Conservation (phyloP, 1,139 yeast species). For the Zygotorulaspora mrakii region DNA sequence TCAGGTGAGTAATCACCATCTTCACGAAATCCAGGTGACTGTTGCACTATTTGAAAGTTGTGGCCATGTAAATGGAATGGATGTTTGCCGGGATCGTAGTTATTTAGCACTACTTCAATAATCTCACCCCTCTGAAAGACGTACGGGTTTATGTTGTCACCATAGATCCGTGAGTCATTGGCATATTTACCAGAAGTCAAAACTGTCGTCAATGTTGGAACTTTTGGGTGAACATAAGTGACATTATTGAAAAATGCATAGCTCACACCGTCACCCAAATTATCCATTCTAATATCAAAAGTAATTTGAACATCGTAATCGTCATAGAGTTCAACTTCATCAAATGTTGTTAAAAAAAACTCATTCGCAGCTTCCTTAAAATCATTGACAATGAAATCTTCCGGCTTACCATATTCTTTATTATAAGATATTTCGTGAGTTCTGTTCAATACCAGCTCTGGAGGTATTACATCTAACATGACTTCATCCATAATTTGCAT, state of each 20-base stretch:
- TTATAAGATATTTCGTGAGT: constrained; percentile 56
- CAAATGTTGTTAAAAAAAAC: constrained; percentile 50
- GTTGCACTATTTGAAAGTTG: constrained; percentile 61
- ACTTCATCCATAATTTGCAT: constrained; percentile 58
- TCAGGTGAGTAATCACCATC: constrained; percentile 44
- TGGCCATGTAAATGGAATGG: constrained; percentile 86
- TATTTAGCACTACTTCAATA: constrained; percentile 65
- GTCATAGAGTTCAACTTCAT: constrained; percentile 43
- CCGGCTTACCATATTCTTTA: constrained; percentile 36
- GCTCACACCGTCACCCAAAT: constrained; percentile 66
- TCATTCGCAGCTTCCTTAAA: constrained; percentile 48
- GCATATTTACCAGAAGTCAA: constrained; percentile 49
- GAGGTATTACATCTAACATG: constrained; percentile 62
- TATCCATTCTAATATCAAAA: constrained; percentile 61
- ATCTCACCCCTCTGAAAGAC: constrained; percentile 59
- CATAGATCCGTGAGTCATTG: constrained; percentile 52
- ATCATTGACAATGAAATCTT: constrained; percentile 22
- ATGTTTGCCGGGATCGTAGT: constrained; percentile 70
- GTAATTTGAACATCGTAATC: constrained; percentile 60
- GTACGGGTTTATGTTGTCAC: constrained; percentile 62
- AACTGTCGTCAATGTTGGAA: constrained; percentile 61
- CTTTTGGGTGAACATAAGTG: constrained; percentile 59
- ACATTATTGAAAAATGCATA: constrained; percentile 73
- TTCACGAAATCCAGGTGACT: constrained; percentile 46
- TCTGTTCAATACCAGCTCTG: constrained; percentile 51